A percentile compares a stretch with the other conserved stretches of the same genome.
Conservation (phyloP, 768 basidiomycete genomes). For the Mycena indigotica region DNA sequence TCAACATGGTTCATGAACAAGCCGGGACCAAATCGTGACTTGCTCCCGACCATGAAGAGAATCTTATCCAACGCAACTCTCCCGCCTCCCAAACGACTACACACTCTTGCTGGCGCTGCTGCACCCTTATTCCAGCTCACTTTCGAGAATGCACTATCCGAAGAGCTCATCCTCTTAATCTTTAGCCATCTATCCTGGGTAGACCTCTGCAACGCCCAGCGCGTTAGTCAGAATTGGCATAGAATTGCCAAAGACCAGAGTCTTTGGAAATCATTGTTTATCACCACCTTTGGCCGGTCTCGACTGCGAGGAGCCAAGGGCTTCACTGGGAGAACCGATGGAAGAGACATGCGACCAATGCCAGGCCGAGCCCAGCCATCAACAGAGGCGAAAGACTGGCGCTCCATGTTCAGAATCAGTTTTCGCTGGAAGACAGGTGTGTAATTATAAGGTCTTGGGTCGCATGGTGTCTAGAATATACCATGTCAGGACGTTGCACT, state of each 20-base stretch:
- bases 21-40: not conserved
- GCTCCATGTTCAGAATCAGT: slow-evolving; percentile 85
- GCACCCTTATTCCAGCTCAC: slow-evolving; percentile 34
- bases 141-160: slow-evolving; percentile 65
- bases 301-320: slow-evolving; percentile 71
- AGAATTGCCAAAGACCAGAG: slow-evolving; percentile 28
- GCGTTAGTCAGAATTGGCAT: slow-evolving; percentile 65
- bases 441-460: slow-evolving; percentile 16
- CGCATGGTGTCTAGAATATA: not conserved
- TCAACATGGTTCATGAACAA: slow-evolving; percentile 47
- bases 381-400: slow-evolving; percentile 62
- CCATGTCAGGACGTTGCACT: slow-evolving; percentile 68
- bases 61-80: slow-evolving; percentile 48
- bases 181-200: slow-evolving; percentile 69
- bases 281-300: slow-evolving; percentile 70
- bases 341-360: slow-evolving; percentile 58
- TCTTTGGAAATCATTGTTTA: slow-evolving; percentile 40
- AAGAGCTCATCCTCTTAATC: slow-evolving; percentile 74
- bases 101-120: slow-evolving; percentile 25
- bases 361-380: slow-evolving; percentile 48
- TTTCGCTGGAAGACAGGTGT: slow-evolving; percentile 81
- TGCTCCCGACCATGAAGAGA: slow-evolving; percentile 50
- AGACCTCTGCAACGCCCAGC: slow-evolving; percentile 69
- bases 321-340: slow-evolving; percentile 56
- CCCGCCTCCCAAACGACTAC: slow-evolving; percentile 62